phyloP scores from a whole-genome alignment of 2,329 filamentous ascomycete genomes.

The Fusarium tupiense region DNA sequence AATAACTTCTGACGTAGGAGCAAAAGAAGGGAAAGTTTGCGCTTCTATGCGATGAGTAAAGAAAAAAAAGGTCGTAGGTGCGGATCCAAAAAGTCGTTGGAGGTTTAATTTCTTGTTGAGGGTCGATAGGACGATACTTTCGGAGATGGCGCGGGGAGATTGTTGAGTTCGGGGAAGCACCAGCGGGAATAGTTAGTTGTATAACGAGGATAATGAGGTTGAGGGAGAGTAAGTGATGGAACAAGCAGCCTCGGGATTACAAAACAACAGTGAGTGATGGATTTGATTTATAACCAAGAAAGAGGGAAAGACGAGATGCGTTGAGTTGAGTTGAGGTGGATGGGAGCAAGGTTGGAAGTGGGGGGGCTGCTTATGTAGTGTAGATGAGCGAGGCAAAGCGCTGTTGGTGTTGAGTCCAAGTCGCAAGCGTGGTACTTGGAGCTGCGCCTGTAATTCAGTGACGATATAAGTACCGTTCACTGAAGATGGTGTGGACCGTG shows the following conservation, averaged over 20 bases:
- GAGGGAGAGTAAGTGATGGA: not conserved
- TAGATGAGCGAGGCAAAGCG: slow-evolving; percentile 14
- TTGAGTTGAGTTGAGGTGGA: slow-evolving; percentile 2
- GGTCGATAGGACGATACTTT: slow-evolving; percentile 22
- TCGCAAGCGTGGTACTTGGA: slow-evolving; percentile 20
- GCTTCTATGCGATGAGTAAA: not conserved
- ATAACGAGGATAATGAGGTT: not conserved
- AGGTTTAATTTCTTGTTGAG: slow-evolving; percentile 31
- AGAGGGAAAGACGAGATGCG: not conserved
- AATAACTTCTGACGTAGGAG: not conserved
- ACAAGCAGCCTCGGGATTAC: slow-evolving; percentile 4
- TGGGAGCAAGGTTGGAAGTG: slow-evolving; percentile 33
- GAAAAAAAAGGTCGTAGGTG: not conserved
- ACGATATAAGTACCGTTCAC: not conserved
- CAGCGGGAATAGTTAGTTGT: not conserved
- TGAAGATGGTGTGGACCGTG: slow-evolving; percentile 27
- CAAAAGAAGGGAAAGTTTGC: not conserved
- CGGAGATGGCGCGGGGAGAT: slow-evolving; percentile 29
- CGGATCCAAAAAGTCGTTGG: slow-evolving; percentile 10
- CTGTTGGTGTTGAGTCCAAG: slow-evolving; percentile 33
- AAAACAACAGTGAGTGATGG: slow-evolving; percentile 16
- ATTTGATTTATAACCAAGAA: slow-evolving; percentile 7
- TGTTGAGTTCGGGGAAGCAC: slow-evolving; percentile 20
- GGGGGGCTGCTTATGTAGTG: slow-evolving; percentile 20
- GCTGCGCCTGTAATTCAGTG: not conserved